Evolutionary conservation across 139 green algal genomes (phyloP).

Genomic region (Chlorella sp.): DNA sequence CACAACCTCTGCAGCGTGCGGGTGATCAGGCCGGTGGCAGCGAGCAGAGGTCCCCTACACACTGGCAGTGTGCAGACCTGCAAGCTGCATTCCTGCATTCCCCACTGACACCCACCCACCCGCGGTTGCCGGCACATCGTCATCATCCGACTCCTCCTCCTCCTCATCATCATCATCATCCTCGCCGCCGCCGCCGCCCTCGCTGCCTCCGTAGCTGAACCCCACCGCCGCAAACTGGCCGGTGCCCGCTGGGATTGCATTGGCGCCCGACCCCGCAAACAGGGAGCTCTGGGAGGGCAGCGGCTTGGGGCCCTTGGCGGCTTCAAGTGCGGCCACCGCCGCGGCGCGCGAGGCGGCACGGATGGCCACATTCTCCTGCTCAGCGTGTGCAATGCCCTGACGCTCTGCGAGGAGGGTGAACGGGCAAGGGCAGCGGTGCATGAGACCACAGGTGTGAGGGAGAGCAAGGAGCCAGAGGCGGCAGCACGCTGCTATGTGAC

Average conservation of each 20-base stretch:
- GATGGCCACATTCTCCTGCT: conserved; percentile 68
- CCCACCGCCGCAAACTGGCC: conserved; percentile 68
- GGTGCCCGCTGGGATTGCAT: conserved; percentile 37
- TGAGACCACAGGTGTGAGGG: background rate
- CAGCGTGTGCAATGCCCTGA: conserved; percentile 36
- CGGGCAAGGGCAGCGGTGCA: no score
- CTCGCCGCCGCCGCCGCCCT: background rate
- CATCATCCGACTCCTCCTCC: conserved; percentile 35
- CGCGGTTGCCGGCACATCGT: conserved; percentile 34
- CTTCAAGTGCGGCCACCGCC: conserved; percentile 27
- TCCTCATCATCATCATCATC: conserved; percentile 8
- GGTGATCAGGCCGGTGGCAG: no score
- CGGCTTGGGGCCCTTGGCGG: conserved; percentile 22
- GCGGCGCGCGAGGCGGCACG: conserved; percentile 60
- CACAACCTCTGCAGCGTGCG: no score
- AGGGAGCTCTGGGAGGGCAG: conserved; percentile 4
- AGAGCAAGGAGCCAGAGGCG: no score
- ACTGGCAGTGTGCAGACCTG: no score
- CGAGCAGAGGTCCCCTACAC: no score
- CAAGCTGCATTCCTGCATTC: no score
- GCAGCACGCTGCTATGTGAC: no score
- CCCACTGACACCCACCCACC: background rate
- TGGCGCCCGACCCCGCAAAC: background rate
- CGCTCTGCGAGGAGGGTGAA: background rate
- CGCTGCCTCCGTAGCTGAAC: conserved; percentile 64